Conservation (phyloP, 768 basidiomycete genomes). For the Tubosaeta brunneosetosa region DNA sequence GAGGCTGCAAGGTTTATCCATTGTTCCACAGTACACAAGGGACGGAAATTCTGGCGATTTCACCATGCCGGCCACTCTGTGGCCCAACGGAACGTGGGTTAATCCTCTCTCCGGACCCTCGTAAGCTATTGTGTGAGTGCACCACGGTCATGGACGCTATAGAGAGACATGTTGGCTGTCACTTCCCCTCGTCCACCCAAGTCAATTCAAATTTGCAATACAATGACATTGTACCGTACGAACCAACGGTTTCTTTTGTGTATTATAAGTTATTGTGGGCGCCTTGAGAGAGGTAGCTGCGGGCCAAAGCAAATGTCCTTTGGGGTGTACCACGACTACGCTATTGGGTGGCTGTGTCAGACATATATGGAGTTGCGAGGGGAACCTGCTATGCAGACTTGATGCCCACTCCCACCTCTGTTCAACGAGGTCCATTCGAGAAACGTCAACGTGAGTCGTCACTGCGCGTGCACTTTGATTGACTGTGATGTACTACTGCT, state of each 20-base stretch:
- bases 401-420: conserved; percentile 23
- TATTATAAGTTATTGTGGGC: no score
- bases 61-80: conserved; percentile 70
- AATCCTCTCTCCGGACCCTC: conserved; percentile 70
- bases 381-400: conserved; percentile 10
- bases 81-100: conserved; percentile 80
- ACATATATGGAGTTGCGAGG: conserved; percentile 14
- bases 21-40: conserved; percentile 42
- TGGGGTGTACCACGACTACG: background rate
- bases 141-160: background rate
- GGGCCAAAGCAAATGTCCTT: no score
- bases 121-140: background rate
- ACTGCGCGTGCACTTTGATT: background rate
- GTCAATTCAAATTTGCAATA: no score
- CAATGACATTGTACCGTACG: no score
- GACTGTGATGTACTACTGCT: conserved; percentile 8
- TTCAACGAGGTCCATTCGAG: conserved; percentile 13
- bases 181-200: no score
- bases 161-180: background rate
- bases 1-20: conserved; percentile 1
- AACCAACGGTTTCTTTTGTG: no score
- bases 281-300: no score
- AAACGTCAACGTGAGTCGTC: conserved; percentile 20
- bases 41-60: conserved; percentile 60
- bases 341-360: conserved; percentile 12